Base-by-base conservation (phyloP, 441 rosid genomes). In the Erodium texanum region DNA sequence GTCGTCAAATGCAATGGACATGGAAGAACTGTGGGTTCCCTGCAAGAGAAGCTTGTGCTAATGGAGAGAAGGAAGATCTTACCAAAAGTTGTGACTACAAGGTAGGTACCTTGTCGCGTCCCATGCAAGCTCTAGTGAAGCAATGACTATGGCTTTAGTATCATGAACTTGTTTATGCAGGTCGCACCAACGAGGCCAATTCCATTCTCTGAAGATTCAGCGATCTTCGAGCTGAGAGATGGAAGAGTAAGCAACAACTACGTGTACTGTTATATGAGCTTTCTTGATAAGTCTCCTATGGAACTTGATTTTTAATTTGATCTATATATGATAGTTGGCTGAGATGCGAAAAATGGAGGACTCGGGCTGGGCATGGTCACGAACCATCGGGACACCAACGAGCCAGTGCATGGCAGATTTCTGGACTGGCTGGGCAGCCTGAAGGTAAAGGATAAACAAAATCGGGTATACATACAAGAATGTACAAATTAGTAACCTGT, bases 381-480 rank as follows among this genome's bases (percentile, higher is more conserved):
- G 85, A 2, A 77, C 73, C 63, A 86, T 88, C 32, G 82, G 77
- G 70, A 86, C 90, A 8, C 90, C 91, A 24, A 70, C 87, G 54
- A 84, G 88, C 74, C 54, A 63, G 5, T 86, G 89, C 79, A 63
- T 72, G 7, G 67, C 80, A 38, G 82, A 77, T 75, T 84, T 76
- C 66, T 87, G 86, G 88, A 75, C 84, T n/a, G 90, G 88, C 56
- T 73, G 76, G 73, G 87, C 88, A 68, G 82, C 89, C n/a, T 79
- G 78, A 81, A 38, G 45, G 10, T 16, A n/a, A 71, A 65, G 34
- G 43, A 15, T 73, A 27, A 27, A 27, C 29, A 4, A 27, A 27
- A 4, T 27, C 4, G 29, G 29, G 29, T 27, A 48, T 43, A 11
- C 34, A 29, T 50, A 32, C 27, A 48, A 18, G 20, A 43, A 45